These are phyloP conservation scores for Erythrobasidium hasegawianum DNA, from an alignment of 1,284 basidiomycete species.

Conservation along the genomic window DNA sequence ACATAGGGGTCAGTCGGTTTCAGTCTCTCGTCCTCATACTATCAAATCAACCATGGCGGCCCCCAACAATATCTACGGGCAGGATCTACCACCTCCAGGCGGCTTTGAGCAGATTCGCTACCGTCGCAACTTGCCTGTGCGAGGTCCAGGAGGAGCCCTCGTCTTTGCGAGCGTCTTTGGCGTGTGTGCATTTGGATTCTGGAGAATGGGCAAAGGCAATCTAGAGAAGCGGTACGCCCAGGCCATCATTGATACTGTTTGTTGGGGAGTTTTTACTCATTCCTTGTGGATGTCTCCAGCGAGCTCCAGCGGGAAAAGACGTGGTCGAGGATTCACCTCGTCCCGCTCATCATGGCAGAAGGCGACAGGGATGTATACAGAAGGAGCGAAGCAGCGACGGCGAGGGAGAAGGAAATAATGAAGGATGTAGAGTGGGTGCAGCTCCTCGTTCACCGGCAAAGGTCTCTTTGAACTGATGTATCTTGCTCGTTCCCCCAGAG, in stretches of 20 bases:
- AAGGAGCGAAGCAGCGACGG: slow-evolving; percentile 71
- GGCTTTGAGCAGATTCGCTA: slow-evolving; percentile 39
- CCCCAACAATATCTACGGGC: slow-evolving; percentile 27
- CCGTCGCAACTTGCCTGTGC: slow-evolving; percentile 75
- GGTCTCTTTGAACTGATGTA: too few relatives aligned
- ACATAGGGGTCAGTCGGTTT: too few relatives aligned
- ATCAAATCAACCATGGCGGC: background rate
- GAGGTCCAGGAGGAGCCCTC: slow-evolving; percentile 81
- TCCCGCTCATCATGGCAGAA: slow-evolving; percentile 89
- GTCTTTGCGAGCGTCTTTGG: slow-evolving; percentile 80
- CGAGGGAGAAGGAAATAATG: slow-evolving; percentile 88
- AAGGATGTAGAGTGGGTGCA: slow-evolving; percentile 81
- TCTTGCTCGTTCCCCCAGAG: too few relatives aligned
- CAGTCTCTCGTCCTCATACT: background rate
- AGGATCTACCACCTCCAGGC: slow-evolving; percentile 31
- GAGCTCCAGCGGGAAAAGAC: slow-evolving; percentile 89
- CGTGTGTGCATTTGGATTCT: slow-evolving; percentile 89
- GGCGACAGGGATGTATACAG: slow-evolving; percentile 86
- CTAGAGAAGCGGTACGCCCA: slow-evolving; percentile 74
- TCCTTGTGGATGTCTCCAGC: slow-evolving; percentile 54
- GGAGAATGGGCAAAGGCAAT: slow-evolving; percentile 82
- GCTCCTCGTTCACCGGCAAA: too few relatives aligned
- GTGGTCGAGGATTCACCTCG: slow-evolving; percentile 93
- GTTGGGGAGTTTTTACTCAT: too few relatives aligned
- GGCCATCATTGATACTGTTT: too few relatives aligned